Conservation (phyloP, 2,329 filamentous ascomycete genomes). For the Botrytis byssoidea region DNA sequence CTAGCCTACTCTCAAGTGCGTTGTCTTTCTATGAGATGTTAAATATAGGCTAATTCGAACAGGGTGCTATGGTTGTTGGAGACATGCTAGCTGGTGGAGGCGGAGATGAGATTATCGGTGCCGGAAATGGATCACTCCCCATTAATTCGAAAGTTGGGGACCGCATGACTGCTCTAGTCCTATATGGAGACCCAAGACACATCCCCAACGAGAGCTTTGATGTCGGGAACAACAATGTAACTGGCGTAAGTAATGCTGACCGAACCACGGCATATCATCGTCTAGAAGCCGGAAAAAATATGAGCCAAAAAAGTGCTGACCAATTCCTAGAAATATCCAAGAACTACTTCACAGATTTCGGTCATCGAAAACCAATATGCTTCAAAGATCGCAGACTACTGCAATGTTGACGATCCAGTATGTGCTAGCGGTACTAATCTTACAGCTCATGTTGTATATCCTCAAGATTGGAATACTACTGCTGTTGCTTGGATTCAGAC, state of each 20-base stretch:
- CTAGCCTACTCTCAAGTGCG: neutral
- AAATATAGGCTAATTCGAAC: neutral
- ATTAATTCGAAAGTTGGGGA: neutral
- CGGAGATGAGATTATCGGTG: neutral
- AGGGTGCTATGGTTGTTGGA: neutral
- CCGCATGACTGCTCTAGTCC: neutral
- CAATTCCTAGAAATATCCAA: neutral
- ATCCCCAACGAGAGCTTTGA: neutral
- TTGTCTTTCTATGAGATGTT: neutral
- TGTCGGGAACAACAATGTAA: neutral
- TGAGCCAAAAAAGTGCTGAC: neutral
- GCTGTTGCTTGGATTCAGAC: neutral
- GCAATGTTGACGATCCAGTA: neutral
- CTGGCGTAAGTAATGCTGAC: neutral
- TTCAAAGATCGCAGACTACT: conserved; percentile 4
- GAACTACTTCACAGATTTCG: neutral
- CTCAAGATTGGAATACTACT: neutral
- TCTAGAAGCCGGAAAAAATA: neutral
- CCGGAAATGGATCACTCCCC: neutral
- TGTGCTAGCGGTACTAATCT: neutral
- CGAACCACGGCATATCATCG: neutral
- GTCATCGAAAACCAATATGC: neutral
- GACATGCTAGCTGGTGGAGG: neutral
- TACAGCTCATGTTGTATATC: neutral
- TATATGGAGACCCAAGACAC: conserved; percentile 1